Conservation (phyloP, 2,329 filamentous ascomycete species). For the Aspergillus novoparasiticus region DNA sequence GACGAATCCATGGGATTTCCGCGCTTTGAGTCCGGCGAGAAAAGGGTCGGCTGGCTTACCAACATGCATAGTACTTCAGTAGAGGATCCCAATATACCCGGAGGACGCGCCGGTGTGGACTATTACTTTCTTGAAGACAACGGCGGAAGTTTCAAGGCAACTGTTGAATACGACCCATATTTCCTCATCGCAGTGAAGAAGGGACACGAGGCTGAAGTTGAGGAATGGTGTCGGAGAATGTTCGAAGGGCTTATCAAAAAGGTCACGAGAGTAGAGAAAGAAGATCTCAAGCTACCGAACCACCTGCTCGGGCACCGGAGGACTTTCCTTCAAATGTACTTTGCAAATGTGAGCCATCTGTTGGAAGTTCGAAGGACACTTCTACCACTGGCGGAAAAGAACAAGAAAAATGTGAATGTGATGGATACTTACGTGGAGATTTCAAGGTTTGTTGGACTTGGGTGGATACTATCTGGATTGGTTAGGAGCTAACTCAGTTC, state of each 20-base stretch:
- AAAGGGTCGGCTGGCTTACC: constrained; percentile 87
- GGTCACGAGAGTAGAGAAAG: constrained; percentile 79
- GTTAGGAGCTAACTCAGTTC: constrained; percentile 25
- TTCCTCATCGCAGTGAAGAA: constrained; percentile 89
- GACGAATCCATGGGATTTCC: constrained; percentile 95
- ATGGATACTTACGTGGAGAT: constrained; percentile 99
- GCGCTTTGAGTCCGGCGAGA: constrained; percentile 85
- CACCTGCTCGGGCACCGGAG: constrained; percentile 88
- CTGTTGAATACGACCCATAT: constrained; percentile 94
- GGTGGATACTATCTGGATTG: not conserved
- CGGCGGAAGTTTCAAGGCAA: constrained; percentile 90
- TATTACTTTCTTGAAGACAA: constrained; percentile 97
- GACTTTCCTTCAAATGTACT: constrained; percentile 83
- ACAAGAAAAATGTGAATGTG: constrained; percentile 92
- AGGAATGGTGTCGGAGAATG: constrained; percentile 84
- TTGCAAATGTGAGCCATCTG: constrained; percentile 84
- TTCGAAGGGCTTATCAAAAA: constrained; percentile 81
- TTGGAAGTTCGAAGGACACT: constrained; percentile 82
- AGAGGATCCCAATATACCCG: constrained; percentile 78
- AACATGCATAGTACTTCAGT: constrained; percentile 91
- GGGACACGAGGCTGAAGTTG: constrained; percentile 86
- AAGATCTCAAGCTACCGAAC: constrained; percentile 93
- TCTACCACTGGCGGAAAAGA: constrained; percentile 90
- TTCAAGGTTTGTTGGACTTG: constrained; percentile 62
- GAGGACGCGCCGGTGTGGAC: constrained; percentile 86